These are phyloP conservation scores for Colletotrichum eremochloae DNA, from an alignment of 2,329 filamentous ascomycete species.

Conservation along the genomic window DNA sequence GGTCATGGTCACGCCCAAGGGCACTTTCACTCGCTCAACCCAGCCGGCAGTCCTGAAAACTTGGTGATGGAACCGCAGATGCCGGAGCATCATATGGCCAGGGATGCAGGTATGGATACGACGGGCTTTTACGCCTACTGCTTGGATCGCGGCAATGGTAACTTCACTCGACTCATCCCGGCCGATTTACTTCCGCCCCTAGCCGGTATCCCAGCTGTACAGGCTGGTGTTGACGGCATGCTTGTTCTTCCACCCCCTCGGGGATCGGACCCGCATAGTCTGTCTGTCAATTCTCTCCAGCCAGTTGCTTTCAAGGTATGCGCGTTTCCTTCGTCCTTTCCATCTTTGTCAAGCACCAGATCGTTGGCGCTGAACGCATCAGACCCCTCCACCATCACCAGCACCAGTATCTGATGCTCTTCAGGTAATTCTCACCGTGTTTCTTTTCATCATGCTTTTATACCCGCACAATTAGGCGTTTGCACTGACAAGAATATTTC, in stretches of 20 bases:
- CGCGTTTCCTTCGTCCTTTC: conserved; percentile 1
- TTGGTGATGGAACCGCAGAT: conserved; percentile 13
- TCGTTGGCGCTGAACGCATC: conserved; percentile 47
- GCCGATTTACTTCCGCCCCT: conserved; percentile 65
- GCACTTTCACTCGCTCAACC: conserved; percentile 51
- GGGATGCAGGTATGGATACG: conserved; percentile 41
- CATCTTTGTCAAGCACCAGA: conserved; percentile 25
- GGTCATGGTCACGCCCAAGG: conserved; percentile 55
- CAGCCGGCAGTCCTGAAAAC: conserved; percentile 21
- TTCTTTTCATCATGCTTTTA: background rate
- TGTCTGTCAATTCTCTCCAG: conserved; percentile 53
- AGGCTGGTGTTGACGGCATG: conserved; percentile 58
- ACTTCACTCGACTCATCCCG: conserved; percentile 67
- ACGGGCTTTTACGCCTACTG: conserved; percentile 62
- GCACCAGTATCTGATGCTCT: conserved; percentile 48
- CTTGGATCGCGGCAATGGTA: conserved; percentile 66
- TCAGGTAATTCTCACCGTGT: conserved; percentile 48
- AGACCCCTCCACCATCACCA: conserved; percentile 45
- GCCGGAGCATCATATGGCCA: background rate
- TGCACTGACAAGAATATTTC: conserved; percentile 8
- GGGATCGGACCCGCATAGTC: conserved; percentile 54
- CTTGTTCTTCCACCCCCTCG: conserved; percentile 60
- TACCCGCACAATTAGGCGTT: too few relatives aligned
- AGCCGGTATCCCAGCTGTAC: conserved; percentile 57
- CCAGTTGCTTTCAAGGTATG: conserved; percentile 57